phyloP scores from a whole-genome alignment of 164 flowering plant genomes.

The Stephania yunnanensis region DNA sequence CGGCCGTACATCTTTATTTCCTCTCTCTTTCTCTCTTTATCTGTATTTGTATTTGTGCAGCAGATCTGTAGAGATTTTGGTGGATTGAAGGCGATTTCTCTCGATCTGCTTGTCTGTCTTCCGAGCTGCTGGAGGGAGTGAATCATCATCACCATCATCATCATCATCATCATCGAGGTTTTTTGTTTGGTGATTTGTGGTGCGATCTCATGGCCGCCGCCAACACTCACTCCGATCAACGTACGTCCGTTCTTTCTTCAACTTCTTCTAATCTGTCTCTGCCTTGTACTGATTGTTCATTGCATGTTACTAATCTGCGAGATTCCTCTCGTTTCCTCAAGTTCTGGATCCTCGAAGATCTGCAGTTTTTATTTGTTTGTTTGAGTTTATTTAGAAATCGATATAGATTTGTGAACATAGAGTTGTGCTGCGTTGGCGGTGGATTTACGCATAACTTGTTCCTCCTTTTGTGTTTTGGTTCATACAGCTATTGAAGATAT shows the following conservation, averaged over 20 bases:
- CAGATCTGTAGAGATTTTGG: conserved; percentile 2
- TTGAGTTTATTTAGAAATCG: not conserved
- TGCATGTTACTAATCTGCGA: not conserved
- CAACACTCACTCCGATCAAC: conserved; percentile 20
- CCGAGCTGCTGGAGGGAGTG: conserved; percentile 34
- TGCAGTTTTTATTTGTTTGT: not conserved
- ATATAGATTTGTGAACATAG: not conserved
- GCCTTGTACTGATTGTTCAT: not conserved
- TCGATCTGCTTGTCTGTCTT: not conserved
- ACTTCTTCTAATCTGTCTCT: not conserved
- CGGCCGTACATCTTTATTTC: not conserved
- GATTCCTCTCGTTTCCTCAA: not conserved
- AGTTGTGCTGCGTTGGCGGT: not conserved
- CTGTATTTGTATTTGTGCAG: not conserved
- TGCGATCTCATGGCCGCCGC: conserved; percentile 33
- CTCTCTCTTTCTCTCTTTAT: not conserved
- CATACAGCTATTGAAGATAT: conserved; percentile 33
- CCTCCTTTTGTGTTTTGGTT: conserved; percentile 2
- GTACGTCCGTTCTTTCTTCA: conserved; percentile 13
- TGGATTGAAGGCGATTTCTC: conserved; percentile 4
- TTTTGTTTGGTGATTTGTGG: conserved; percentile 21
- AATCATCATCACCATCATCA: too few species aligned
- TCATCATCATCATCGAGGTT: not conserved
- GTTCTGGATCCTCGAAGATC: not conserved
- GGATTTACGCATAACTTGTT: not conserved